A percentile compares a stretch with the other conserved stretches of the same genome.
Evolutionary conservation across 306 rosid genomes (phyloP).

Genomic region (Senna tora): DNA sequence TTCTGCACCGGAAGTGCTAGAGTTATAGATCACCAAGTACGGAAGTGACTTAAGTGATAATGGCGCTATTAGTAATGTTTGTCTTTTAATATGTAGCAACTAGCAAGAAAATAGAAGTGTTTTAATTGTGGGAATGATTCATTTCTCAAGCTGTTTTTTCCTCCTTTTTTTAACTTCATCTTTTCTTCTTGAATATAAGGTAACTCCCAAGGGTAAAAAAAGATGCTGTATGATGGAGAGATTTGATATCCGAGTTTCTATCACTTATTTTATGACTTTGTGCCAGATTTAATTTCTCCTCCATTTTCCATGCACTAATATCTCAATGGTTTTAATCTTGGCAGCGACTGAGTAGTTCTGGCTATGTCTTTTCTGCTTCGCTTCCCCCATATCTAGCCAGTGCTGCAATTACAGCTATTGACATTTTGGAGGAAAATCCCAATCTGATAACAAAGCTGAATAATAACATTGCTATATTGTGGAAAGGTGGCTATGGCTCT

Average conservation of each 20-base stretch:
- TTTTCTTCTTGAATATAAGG: slow-evolving; percentile 9
- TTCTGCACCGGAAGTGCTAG: slow-evolving; percentile 96
- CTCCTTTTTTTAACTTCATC: slow-evolving; percentile 2
- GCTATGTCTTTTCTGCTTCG: slow-evolving; percentile 96
- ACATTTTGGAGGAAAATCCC: slow-evolving; percentile 86
- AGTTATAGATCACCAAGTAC: slow-evolving; percentile 96
- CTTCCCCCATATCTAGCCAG: slow-evolving; percentile 97
- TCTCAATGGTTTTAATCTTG: slow-evolving; percentile 38
- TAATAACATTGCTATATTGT: slow-evolving; percentile 57
- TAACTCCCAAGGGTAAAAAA: neutral
- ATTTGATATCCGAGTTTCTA: slow-evolving; percentile 19
- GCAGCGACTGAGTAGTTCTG: slow-evolving; percentile 97
- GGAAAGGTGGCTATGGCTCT: slow-evolving; percentile 69
- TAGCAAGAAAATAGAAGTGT: neutral
- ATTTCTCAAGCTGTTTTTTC: slow-evolving; percentile 16
- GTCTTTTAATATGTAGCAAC: slow-evolving; percentile 18
- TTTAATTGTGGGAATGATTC: slow-evolving; percentile 17
- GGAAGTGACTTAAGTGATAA: slow-evolving; percentile 41
- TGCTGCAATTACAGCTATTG: slow-evolving; percentile 89
- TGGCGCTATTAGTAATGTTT: slow-evolving; percentile 15
- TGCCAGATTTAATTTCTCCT: slow-evolving; percentile 32
- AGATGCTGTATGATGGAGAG: slow-evolving; percentile 23
- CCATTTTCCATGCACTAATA: slow-evolving; percentile 37
- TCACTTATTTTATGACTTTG: slow-evolving; percentile 16
- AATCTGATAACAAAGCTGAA: slow-evolving; percentile 69